Base-by-base conservation (phyloP, 441 rosid species). In the Erodium moschatum region DNA sequence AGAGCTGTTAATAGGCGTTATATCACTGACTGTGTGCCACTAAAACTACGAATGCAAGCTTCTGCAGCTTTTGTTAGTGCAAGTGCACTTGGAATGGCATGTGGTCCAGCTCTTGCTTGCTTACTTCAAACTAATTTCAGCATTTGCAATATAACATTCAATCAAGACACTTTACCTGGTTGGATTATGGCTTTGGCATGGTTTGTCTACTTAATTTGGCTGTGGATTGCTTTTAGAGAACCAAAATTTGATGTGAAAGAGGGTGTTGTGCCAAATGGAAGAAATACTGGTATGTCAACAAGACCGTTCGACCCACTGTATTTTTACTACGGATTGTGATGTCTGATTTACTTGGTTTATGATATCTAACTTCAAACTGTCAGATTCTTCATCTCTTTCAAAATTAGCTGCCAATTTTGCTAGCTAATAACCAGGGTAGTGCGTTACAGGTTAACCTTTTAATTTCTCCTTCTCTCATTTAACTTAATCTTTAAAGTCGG, bases 1-100 rank as follows among this genome's bases (percentile, higher is more conserved):
- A 72, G 87, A 80, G 87, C 85, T 65, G 78, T 84, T 29, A 84
- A 81, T 66, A 72, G 87, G 75, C 82, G 85, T 19, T 84, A 84
- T 69, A 84, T 84, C 65, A 84, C 80, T 71, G 85, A 84, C 42
- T 80, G 85, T 66, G 87, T 84, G 46, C 87, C 85, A 8, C 74
- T 75, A 20, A 84, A 75, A 65, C 48, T 76, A 8, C 70, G 87
- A 18, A 84, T 82, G 87, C 76, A 64, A 64, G 87, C 87, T 58
- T 84, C 85, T 68, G 87, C 84, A 0, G 85, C 81, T 44, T 84
- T 84, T 72, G 85, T 84, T 42, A 84, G 77, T 75, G 87, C 87
- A 46, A 84, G 85, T 80, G 87, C 87, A 24, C 82, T 84, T 18
- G 87, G 87, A 74, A 84, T 84, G 85, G 87, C 87, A 21, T 78